Conservation (phyloP, 2,329 filamentous ascomycete genomes). For the Xylariaceae sp. region DNA sequence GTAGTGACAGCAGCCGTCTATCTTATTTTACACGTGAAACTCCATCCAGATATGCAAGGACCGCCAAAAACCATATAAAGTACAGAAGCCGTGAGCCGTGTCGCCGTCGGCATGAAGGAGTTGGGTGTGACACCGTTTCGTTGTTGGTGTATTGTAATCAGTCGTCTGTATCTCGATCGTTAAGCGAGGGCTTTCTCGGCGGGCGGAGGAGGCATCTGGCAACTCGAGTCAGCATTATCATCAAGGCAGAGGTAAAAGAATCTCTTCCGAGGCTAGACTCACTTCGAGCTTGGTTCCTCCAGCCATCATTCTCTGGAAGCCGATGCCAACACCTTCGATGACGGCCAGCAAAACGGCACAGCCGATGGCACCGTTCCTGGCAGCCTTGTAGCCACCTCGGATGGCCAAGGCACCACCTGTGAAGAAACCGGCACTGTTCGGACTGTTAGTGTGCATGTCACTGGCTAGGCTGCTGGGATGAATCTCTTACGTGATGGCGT, state of each 20-base stretch:
- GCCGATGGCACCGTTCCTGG: conserved; percentile 92
- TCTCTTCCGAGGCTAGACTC: conserved; percentile 23
- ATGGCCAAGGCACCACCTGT: conserved; percentile 90
- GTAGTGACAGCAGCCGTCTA: conserved; percentile 22
- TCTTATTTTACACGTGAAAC: conserved; percentile 27
- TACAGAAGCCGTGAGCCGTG: conserved; percentile 25
- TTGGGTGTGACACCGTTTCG: conserved; percentile 26
- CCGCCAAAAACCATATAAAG: conserved; percentile 23
- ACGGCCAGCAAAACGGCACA: conserved; percentile 92
- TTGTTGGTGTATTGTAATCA: conserved; percentile 1
- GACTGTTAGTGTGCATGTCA: no score
- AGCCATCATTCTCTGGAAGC: conserved; percentile 91
- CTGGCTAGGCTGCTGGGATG: no score
- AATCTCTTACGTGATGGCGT: conserved; percentile 67
- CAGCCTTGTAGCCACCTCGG: conserved; percentile 86
- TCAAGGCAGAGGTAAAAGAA: neutral
- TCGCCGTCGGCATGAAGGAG: conserved; percentile 20
- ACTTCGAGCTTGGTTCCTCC: conserved; percentile 83
- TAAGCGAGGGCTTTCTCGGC: conserved; percentile 35
- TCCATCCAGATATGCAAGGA: conserved; percentile 23
- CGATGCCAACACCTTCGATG: conserved; percentile 96
- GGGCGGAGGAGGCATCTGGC: conserved; percentile 32
- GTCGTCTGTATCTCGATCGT: conserved; percentile 11
- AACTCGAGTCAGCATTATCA: conserved; percentile 13
- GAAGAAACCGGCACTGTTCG: conserved; percentile 78